Percentiles rank a stretch among this genome's conserved stretches.
Evolutionary conservation across 345 rosid genomes (phyloP).

Genomic region (Hibiscus mutabilis): DNA sequence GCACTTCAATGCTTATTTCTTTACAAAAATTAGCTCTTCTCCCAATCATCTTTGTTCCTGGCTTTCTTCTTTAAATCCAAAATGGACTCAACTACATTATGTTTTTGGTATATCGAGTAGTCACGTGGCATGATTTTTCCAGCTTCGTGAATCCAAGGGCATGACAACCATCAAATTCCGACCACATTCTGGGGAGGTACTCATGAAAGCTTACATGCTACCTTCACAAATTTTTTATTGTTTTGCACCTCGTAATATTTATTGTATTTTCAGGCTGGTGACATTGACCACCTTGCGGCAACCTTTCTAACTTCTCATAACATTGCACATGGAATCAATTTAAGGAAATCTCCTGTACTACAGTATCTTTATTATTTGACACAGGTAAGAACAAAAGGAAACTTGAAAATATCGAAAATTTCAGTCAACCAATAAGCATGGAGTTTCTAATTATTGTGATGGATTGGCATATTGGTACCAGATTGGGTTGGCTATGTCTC

Average conservation of each 20-base stretch:
- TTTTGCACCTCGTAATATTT: slow-evolving; percentile 10
- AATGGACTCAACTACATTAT: background rate
- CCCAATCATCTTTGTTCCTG: background rate
- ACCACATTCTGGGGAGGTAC: slow-evolving; percentile 97
- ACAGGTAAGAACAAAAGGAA: slow-evolving; percentile 42
- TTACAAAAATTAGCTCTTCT: background rate
- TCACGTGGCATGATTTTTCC: slow-evolving; percentile 19
- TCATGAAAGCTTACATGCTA: background rate
- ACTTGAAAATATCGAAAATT: background rate
- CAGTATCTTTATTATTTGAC: slow-evolving; percentile 96
- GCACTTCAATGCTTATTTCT: background rate
- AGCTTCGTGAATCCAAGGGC: slow-evolving; percentile 99
- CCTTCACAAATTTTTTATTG: background rate
- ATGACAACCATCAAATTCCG: slow-evolving; percentile 94
- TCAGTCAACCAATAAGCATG: background rate
- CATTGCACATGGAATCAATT: slow-evolving; percentile 95
- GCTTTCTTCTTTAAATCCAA: background rate
- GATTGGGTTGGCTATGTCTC: slow-evolving; percentile 99
- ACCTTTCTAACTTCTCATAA: slow-evolving; percentile 89
- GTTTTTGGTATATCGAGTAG: slow-evolving; percentile 11
- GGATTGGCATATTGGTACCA: slow-evolving; percentile 24
- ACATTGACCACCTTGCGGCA: slow-evolving; percentile 98
- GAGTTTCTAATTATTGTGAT: slow-evolving; percentile 17
- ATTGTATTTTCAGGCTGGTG: slow-evolving; percentile 75
- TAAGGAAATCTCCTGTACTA: slow-evolving; percentile 99